phyloP scores from a whole-genome alignment of 208 protist genomes.

The Novymonas esmeraldas region DNA sequence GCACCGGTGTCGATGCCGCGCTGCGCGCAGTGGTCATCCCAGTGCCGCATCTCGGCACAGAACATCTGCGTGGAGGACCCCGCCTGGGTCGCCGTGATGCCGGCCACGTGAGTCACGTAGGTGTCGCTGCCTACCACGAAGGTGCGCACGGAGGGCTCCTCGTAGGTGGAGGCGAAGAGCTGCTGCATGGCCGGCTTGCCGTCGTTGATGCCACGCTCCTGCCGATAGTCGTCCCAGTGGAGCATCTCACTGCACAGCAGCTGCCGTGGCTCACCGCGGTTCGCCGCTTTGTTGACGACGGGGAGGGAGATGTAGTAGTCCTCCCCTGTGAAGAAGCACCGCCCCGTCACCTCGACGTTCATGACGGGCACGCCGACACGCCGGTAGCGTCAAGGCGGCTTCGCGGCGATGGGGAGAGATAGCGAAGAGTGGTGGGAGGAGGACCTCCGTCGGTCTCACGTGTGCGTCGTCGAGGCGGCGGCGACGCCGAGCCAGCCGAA shows the following conservation, averaged over 20 bases:
- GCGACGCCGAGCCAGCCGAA: too few relatives aligned
- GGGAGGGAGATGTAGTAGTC: slow-evolving; percentile 26
- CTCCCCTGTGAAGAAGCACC: slow-evolving; percentile 19
- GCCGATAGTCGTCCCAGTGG: slow-evolving; percentile 78
- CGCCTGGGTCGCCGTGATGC: slow-evolving; percentile 11
- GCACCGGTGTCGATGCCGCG: slow-evolving; percentile 28
- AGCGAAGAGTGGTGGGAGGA: too few relatives aligned
- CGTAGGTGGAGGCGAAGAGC: slow-evolving; percentile 24
- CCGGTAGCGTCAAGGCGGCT: too few relatives aligned
- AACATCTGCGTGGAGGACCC: slow-evolving; percentile 39
- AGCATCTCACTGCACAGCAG: slow-evolving; percentile 68
- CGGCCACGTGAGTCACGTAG: slow-evolving; percentile 20
- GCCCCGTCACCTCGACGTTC: slow-evolving; percentile 26
- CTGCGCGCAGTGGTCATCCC: slow-evolving; percentile 58
- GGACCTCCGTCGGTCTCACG: too few relatives aligned
- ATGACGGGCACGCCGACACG: not conserved
- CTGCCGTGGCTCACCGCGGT: slow-evolving; percentile 24
- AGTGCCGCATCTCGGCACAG: slow-evolving; percentile 77
- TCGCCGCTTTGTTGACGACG: slow-evolving; percentile 18
- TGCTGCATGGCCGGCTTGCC: slow-evolving; percentile 52
- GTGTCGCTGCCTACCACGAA: slow-evolving; percentile 16
- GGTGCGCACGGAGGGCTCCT: slow-evolving; percentile 7
- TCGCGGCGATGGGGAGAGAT: too few relatives aligned
- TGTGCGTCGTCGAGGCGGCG: too few relatives aligned
- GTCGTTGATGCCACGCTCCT: slow-evolving; percentile 41